These are phyloP conservation scores for Trematosphaeria pertusa DNA, from an alignment of 2,329 filamentous ascomycete genomes.

Conservation along the genomic window DNA sequence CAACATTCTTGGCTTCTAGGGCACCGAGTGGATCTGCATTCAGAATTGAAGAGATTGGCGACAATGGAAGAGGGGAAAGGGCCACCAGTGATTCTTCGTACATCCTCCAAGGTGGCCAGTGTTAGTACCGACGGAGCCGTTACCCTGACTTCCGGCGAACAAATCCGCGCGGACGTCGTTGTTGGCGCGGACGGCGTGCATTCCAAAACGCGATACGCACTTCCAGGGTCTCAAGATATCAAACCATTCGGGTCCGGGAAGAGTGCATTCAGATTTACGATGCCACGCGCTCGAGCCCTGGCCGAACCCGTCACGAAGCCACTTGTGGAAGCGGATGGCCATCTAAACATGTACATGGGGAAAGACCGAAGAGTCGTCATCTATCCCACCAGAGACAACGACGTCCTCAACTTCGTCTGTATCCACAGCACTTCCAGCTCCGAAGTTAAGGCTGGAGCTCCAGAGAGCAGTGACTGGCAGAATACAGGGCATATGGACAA, in stretches of 20 bases:
- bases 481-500: constrained; percentile 44
- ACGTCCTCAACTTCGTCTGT: constrained; percentile 55
- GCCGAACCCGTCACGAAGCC: constrained; percentile 50
- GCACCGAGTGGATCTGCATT: constrained; percentile 63
- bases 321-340: constrained; percentile 47
- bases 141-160: constrained; percentile 54
- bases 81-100: constrained; percentile 49
- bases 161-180: constrained; percentile 57
- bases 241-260: constrained; percentile 59
- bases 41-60: constrained; percentile 58
- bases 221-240: constrained; percentile 38
- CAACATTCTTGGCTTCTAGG: constrained; percentile 61
- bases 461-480: constrained; percentile 42
- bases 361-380: constrained; percentile 55
- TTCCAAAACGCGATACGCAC: constrained; percentile 38
- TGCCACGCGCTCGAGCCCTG: constrained; percentile 54
- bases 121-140: constrained; percentile 51
- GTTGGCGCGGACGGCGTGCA: constrained; percentile 64
- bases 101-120: constrained; percentile 52
- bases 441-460: constrained; percentile 20
- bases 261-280: constrained; percentile 64
- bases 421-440: constrained; percentile 50
- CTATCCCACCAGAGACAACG: constrained; percentile 57
- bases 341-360: constrained; percentile 54
- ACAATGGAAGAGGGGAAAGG: constrained; percentile 45